Evolutionary conservation across 768 basidiomycete genomes (phyloP).

Genomic region (Boletus sp.): DNA sequence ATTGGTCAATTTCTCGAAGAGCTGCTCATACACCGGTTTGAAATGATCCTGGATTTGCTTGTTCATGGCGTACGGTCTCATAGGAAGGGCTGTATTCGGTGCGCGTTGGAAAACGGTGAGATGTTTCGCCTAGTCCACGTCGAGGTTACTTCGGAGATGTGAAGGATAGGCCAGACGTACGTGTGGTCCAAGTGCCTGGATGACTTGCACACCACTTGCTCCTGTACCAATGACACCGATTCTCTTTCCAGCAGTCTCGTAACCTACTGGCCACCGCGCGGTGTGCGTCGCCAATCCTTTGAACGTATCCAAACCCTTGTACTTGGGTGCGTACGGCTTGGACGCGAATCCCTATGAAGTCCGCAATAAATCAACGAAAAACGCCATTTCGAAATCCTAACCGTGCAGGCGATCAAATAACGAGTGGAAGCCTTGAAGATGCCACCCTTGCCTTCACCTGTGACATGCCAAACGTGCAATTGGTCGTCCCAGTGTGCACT

Average conservation of each 20-base stretch:
- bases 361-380: background rate
- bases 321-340: conserved; percentile 6
- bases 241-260: conserved; percentile 5
- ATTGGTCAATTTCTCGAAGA: conserved; percentile 1
- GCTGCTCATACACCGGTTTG: conserved; percentile 4
- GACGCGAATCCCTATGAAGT: background rate
- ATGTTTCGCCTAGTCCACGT: background rate
- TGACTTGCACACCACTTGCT: conserved; percentile 6
- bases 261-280: conserved; percentile 4
- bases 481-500: conserved; percentile 8
- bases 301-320: conserved; percentile 4
- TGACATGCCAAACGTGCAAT: conserved; percentile 6
- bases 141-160: background rate
- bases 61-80: conserved; percentile 1
- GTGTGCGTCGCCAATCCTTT: conserved; percentile 5
- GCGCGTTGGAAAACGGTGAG: conserved; percentile 13
- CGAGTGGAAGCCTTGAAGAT: conserved; percentile 4
- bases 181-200: conserved; percentile 2
- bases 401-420: conserved; percentile 5
- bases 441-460: background rate
- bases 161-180: background rate
- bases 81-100: conserved; percentile 7
- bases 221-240: conserved; percentile 9
- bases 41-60: conserved; percentile 10
- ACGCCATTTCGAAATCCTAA: background rate